Evolutionary conservation across 805 yeast genomes (phyloP).

Genomic region (Wickerhamomyces rabaulensis): DNA sequence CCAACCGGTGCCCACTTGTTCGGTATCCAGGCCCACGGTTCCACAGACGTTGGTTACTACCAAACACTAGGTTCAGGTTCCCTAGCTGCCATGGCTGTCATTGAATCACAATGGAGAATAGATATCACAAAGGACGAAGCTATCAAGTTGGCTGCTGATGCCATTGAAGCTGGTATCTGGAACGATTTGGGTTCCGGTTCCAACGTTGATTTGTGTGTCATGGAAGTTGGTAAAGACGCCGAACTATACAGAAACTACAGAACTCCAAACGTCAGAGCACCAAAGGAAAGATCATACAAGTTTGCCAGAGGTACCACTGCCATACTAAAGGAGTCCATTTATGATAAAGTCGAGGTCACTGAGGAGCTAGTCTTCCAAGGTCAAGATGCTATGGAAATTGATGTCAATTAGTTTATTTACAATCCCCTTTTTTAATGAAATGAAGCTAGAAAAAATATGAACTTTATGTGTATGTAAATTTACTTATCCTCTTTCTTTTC

Average conservation of each 20-base stretch:
- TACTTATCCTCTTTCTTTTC: background rate
- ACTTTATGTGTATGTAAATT: background rate
- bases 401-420: conserved; percentile 21
- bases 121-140: conserved; percentile 84
- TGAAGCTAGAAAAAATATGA: conserved; percentile 1
- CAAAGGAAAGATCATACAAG: conserved; percentile 77
- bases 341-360: conserved; percentile 61
- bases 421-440: background rate
- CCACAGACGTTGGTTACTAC: conserved; percentile 93
- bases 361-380: conserved; percentile 47
- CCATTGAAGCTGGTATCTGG: conserved; percentile 98
- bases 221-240: conserved; percentile 91
- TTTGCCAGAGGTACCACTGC: conserved; percentile 95
- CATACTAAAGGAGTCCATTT: conserved; percentile 61
- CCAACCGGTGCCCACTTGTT: conserved; percentile 93
- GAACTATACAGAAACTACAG: conserved; percentile 77
- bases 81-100: conserved; percentile 96
- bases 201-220: conserved; percentile 94
- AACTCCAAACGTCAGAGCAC: conserved; percentile 84
- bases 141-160: conserved; percentile 83
- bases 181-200: conserved; percentile 99
- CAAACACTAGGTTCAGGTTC: conserved; percentile 95
- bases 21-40: conserved; percentile 96
- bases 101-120: conserved; percentile 83
- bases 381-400: conserved; percentile 48